Evolutionary conservation across 2,329 filamentous ascomycete species (phyloP).

Genomic region (Herpotrichia juniperi): DNA sequence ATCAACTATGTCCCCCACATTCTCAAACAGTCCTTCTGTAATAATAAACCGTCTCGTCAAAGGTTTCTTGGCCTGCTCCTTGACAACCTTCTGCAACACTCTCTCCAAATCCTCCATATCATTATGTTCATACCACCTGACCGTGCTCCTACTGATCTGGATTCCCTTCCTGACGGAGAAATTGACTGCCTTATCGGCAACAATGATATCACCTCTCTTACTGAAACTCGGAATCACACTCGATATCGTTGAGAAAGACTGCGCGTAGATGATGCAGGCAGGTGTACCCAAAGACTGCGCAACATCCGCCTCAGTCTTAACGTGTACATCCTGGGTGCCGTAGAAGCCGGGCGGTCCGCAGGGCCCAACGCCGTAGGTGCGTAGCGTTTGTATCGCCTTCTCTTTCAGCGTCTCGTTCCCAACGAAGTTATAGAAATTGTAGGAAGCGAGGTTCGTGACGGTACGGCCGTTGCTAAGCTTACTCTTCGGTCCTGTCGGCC

Average conservation of each 20-base stretch:
- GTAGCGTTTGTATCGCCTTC: constrained; percentile 90
- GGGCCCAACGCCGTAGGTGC: constrained; percentile 94
- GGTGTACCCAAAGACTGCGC: constrained; percentile 86
- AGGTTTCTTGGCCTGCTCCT: constrained; percentile 87
- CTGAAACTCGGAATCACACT: constrained; percentile 96
- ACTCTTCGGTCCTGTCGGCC: constrained; percentile 86
- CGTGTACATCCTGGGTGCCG: constrained; percentile 96
- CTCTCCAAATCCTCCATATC: constrained; percentile 92
- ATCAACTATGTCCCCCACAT: constrained; percentile 81
- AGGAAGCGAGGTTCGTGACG: constrained; percentile 90
- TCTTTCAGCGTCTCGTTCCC: constrained; percentile 91
- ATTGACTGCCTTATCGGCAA: constrained; percentile 91
- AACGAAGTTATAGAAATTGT: constrained; percentile 98
- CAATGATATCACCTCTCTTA: constrained; percentile 96
- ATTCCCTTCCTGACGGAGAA: constrained; percentile 93
- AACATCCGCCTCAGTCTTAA: constrained; percentile 94
- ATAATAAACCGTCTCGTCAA: constrained; percentile 94
- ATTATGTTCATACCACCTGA: constrained; percentile 94
- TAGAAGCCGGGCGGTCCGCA: constrained; percentile 98
- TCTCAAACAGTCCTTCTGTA: constrained; percentile 93
- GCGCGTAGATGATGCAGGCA: constrained; percentile 92
- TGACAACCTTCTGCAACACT: constrained; percentile 81
- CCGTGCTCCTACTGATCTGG: constrained; percentile 87
- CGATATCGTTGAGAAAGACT: constrained; percentile 95
- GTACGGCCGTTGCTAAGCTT: constrained; percentile 88